Evolutionary conservation across 139 green algal genomes (phyloP), one percentile per base, ranked within the genome.

Genomic region (Pleodorina starrii): DNA sequence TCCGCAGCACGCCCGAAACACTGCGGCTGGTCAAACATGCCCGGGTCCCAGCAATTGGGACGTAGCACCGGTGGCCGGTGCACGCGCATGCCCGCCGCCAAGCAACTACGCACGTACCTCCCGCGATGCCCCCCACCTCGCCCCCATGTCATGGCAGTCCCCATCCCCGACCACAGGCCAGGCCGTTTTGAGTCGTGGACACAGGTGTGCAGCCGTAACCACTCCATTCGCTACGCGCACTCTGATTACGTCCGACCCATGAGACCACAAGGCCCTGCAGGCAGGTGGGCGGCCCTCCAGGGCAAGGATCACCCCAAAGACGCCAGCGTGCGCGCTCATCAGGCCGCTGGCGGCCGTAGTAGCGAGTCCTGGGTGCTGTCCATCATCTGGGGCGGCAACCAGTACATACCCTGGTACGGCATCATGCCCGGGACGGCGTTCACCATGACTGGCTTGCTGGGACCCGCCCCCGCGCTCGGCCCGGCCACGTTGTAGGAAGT

Each of bases 321-420:
- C n/a, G n/a, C n/a, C n/a, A 66, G 54, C 54, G 14, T 27, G 14
- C 51, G 51, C 51, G 51, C 51, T 25, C 9, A 66, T 63, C 43
- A 94, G 3, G 91, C 91, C 38, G 90, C 94, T 21, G 94, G 94
- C 35, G 92, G 94, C 5, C 94, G 50, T 69, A 96, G 86, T 72
- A 96, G 50, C 19, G 94, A 94, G 69, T 96, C 94, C 86, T 96
- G 93, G 4, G 91, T 93, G 35, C 84, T 94, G 89, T 96, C 94
- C 51, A 95, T 75, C 84, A 93, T 93, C 42, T 82, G 81, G 10
- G 90, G 89, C 9, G 91, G 91, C 73, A 96, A 69, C 92, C 92
- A 96, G 57, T 96, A 93, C 89, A 85, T 91, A 43, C 43, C 71
- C 42, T 51, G 44, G 32, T 79, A 74, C 46, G 90, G 68, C 81